Conservation (phyloP, 495 filamentous ascomycete species). For the Talaromyces nanjingensis region DNA sequence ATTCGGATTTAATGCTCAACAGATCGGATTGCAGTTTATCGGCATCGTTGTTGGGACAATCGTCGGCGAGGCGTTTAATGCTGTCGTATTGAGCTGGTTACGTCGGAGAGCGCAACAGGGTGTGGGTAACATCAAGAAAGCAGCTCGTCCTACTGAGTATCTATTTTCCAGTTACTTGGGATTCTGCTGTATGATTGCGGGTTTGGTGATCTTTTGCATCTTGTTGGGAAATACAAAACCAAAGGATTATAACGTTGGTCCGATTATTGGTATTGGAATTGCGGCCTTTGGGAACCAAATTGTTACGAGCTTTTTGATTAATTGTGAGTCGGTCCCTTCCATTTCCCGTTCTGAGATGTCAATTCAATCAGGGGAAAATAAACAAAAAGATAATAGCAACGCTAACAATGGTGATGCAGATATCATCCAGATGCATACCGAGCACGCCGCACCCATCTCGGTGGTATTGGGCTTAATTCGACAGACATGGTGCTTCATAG, state of each 20-base stretch:
- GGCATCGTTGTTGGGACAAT: constrained; percentile 32
- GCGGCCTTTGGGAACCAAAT: constrained; percentile 33
- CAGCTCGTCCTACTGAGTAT: constrained; percentile 18
- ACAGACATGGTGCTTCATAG: background rate
- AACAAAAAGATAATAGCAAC: background rate
- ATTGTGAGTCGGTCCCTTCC: constrained; percentile 12
- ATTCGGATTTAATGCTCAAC: constrained; percentile 32
- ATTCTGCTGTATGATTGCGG: constrained; percentile 25
- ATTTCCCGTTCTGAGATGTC: too few relatives aligned
- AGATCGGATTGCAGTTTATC: constrained; percentile 34
- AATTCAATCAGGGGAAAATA: too few relatives aligned
- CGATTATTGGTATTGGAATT: constrained; percentile 30
- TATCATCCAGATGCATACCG: background rate
- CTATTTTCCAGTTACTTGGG: constrained; percentile 33
- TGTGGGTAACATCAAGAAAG: constrained; percentile 13
- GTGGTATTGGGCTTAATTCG: background rate
- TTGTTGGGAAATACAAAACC: constrained; percentile 19
- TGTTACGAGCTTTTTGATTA: constrained; percentile 35
- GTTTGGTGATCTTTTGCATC: constrained; percentile 31
- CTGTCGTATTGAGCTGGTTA: constrained; percentile 20
- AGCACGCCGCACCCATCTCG: background rate
- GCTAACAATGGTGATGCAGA: background rate
- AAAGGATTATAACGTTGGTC: constrained; percentile 28
- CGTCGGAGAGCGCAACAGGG: constrained; percentile 14
- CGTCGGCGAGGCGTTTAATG: constrained; percentile 36